Percentiles rank a stretch among this genome's conserved stretches.
These are phyloP conservation scores for Candida mesenterica DNA, from an alignment of 1,139 yeast species.

Conservation along the genomic window DNA sequence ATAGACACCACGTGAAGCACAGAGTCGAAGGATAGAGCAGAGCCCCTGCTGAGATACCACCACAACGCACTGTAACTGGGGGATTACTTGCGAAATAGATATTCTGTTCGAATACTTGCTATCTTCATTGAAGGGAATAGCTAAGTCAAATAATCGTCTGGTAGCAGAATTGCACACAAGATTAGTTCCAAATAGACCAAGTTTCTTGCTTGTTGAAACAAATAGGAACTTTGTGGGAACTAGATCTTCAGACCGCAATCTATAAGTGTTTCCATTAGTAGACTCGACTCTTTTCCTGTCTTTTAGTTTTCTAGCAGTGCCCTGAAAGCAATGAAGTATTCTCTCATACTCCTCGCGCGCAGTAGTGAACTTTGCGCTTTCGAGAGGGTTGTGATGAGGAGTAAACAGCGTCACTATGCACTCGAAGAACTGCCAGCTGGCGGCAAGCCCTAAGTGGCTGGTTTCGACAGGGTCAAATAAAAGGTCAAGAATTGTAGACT, in stretches of 20 bases:
- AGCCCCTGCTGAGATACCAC: constrained; percentile 60
- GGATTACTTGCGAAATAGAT: constrained; percentile 50
- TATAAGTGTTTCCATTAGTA: constrained; percentile 14
- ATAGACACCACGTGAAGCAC: constrained; percentile 53
- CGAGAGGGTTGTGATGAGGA: background rate
- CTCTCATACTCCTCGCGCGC: constrained; percentile 24
- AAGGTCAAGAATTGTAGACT: constrained; percentile 36
- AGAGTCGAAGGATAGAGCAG: constrained; percentile 56
- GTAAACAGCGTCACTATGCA: constrained; percentile 22
- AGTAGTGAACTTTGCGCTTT: background rate
- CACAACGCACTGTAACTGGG: constrained; percentile 52
- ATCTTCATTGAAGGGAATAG: constrained; percentile 35
- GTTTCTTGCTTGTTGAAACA: constrained; percentile 41
- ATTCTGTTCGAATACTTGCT: constrained; percentile 49
- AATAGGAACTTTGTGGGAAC: constrained; percentile 26
- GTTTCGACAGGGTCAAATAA: constrained; percentile 36
- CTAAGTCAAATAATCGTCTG: constrained; percentile 39
- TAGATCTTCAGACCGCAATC: constrained; percentile 4
- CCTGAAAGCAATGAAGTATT: constrained; percentile 37
- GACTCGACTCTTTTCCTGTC: constrained; percentile 7
- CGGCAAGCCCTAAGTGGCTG: constrained; percentile 48
- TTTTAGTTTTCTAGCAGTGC: background rate
- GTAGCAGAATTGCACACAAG: constrained; percentile 54
- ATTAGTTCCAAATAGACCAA: constrained; percentile 51
- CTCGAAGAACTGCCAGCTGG: constrained; percentile 41